These are phyloP conservation scores for Leishmania aethiopica DNA, from an alignment of 208 protist species.

Conservation along the genomic window DNA sequence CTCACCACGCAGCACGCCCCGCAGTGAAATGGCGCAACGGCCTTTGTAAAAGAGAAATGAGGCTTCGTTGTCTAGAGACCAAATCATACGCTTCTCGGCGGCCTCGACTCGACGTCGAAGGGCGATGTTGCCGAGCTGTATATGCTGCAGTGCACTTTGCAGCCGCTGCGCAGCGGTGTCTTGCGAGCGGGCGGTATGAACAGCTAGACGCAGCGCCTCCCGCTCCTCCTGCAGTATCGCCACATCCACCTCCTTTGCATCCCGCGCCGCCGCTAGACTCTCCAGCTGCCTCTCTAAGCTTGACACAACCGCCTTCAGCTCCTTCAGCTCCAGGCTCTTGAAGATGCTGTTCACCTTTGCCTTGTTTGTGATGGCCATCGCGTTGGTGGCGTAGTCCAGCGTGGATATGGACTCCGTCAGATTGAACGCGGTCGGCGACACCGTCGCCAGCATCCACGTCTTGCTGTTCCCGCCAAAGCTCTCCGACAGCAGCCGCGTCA, in stretches of 20 bases:
- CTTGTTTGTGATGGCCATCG: constrained; percentile 83
- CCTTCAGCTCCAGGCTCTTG: constrained; percentile 70
- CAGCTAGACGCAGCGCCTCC: constrained; percentile 41
- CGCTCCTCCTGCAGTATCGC: constrained; percentile 48
- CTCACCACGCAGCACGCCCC: constrained; percentile 51
- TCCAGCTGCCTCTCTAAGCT: constrained; percentile 60
- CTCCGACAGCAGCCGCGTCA: constrained; percentile 89
- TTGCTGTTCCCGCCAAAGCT: constrained; percentile 93
- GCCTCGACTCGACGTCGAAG: constrained; percentile 63
- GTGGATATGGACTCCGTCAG: constrained; percentile 81
- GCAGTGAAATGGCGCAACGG: constrained; percentile 48
- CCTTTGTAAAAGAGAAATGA: constrained; percentile 72
- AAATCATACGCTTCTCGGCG: constrained; percentile 35
- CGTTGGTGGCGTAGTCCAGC: constrained; percentile 83
- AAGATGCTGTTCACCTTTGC: constrained; percentile 67
- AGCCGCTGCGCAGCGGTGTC: constrained; percentile 34
- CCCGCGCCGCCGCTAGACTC: constrained; percentile 23
- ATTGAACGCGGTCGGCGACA: constrained; percentile 72
- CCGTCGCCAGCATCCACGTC: constrained; percentile 92
- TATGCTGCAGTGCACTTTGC: constrained; percentile 36
- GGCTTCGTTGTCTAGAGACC: constrained; percentile 52
- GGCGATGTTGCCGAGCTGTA: constrained; percentile 61
- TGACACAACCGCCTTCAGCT: constrained; percentile 55
- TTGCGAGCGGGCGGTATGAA: constrained; percentile 37
- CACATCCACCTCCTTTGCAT: constrained; percentile 42